These are phyloP conservation scores for Gossypioides kirkii DNA, from an alignment of 345 rosid species.

Conservation along the genomic window DNA sequence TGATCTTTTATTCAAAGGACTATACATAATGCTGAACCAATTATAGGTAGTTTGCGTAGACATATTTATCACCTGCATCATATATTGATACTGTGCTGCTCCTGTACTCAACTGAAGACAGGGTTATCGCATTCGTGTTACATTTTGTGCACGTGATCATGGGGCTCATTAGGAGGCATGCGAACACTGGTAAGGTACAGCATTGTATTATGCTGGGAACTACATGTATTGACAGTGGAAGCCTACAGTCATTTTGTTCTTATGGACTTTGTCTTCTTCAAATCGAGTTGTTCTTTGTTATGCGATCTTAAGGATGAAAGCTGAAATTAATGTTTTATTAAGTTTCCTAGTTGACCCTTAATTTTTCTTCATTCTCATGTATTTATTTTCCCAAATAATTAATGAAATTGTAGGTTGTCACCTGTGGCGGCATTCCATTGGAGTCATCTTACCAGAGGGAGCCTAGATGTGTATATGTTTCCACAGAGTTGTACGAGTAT, in stretches of 20 bases:
- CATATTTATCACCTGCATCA: not conserved
- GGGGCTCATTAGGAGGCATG: not conserved
- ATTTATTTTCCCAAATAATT: not conserved
- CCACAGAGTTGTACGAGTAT: conserved; percentile 70
- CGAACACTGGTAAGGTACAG: not conserved
- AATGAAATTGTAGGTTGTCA: conserved; percentile 61
- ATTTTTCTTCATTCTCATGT: not conserved
- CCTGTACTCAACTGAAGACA: not conserved
- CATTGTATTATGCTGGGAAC: not conserved
- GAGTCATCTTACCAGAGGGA: conserved; percentile 80
- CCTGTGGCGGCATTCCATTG: conserved; percentile 88
- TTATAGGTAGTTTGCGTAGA: not conserved
- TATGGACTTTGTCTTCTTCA: not conserved
- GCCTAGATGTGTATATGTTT: conserved; percentile 76
- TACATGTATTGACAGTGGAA: not conserved
- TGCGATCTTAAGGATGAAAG: not conserved
- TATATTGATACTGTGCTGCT: not conserved
- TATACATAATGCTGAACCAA: not conserved
- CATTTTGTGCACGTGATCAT: not conserved
- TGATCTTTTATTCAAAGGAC: not conserved
- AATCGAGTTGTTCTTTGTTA: not conserved
- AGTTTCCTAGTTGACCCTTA: not conserved
- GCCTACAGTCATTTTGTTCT: not conserved
- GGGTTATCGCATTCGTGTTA: not conserved
- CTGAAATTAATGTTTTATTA: not conserved